Evolutionary conservation across 441 rosid species (phyloP).

Genomic region (Brassica balearica): DNA sequence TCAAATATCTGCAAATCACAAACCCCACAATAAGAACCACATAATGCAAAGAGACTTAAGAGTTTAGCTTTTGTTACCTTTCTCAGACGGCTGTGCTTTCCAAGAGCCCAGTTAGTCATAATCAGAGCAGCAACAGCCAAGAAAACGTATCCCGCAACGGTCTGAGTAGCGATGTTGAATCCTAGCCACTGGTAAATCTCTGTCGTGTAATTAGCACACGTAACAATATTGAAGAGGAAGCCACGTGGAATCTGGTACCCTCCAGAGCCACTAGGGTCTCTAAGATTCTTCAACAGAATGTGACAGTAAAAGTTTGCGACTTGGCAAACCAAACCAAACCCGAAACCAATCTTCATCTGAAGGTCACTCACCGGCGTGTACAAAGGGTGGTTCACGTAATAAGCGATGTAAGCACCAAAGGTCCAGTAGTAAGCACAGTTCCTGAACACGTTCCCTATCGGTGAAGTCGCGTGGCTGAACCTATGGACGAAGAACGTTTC

Average conservation of each 20-base stretch:
- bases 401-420: slow-evolving; percentile 82
- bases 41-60: not conserved
- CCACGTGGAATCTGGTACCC: slow-evolving; percentile 93
- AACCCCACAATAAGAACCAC: slow-evolving; percentile 17
- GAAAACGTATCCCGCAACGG: slow-evolving; percentile 85
- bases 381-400: slow-evolving; percentile 85
- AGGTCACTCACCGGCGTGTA: slow-evolving; percentile 87
- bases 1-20: slow-evolving; percentile 69
- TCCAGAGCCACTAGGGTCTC: slow-evolving; percentile 68
- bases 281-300: slow-evolving; percentile 77
- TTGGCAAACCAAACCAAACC: slow-evolving; percentile 81
- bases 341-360: slow-evolving; percentile 93
- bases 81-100: slow-evolving; percentile 85
- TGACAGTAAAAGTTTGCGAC: slow-evolving; percentile 85
- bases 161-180: slow-evolving; percentile 93
- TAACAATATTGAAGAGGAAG: slow-evolving; percentile 89
- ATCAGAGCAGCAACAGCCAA: slow-evolving; percentile 74
- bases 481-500: slow-evolving; percentile 90
- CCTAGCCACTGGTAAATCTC: slow-evolving; percentile 98
- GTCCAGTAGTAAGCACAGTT: slow-evolving; percentile 96
- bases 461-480: slow-evolving; percentile 93
- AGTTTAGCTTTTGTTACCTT: slow-evolving; percentile 56
- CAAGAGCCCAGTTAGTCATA: slow-evolving; percentile 97
- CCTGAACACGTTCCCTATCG: slow-evolving; percentile 83
- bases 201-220: slow-evolving; percentile 93